These are phyloP conservation scores for Rhodotorula sp. DNA, from an alignment of 1,284 basidiomycete genomes.

Conservation along the genomic window DNA sequence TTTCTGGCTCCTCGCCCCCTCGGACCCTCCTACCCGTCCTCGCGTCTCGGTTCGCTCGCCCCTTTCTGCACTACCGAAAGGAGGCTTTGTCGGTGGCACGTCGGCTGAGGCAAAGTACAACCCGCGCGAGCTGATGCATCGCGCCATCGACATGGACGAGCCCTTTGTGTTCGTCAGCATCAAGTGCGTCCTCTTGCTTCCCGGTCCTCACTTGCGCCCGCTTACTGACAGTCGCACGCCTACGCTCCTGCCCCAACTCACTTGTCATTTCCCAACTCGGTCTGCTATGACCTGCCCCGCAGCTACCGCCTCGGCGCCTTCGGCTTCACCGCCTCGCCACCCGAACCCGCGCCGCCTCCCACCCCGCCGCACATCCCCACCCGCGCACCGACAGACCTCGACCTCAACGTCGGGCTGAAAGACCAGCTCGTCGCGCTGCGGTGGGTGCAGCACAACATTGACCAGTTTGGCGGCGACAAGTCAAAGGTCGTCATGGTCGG, in stretches of 20 bases:
- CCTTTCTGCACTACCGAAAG: no score
- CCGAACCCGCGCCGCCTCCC: conserved; percentile 20
- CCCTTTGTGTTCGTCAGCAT: conserved; percentile 35
- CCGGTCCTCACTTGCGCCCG: not conserved
- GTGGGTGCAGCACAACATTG: conserved; percentile 36
- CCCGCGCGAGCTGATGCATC: conserved; percentile 30
- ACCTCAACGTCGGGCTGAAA: conserved; percentile 41
- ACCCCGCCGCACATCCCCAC: conserved; percentile 34
- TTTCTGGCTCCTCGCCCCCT: not conserved
- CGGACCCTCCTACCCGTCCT: not conserved
- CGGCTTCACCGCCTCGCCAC: conserved; percentile 34
- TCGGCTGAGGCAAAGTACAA: conserved; percentile 33
- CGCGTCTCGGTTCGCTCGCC: not conserved
- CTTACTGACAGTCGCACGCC: no score
- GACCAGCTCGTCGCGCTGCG: conserved; percentile 37
- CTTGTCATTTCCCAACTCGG: not conserved
- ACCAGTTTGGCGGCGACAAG: conserved; percentile 30
- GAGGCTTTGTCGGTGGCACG: conserved; percentile 32
- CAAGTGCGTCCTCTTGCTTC: conserved; percentile 18
- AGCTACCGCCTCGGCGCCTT: conserved; percentile 40
- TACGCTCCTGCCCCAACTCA: not conserved
- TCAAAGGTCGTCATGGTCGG: conserved; percentile 36
- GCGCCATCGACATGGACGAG: conserved; percentile 21
- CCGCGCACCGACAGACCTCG: conserved; percentile 26
- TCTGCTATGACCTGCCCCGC: not conserved